Evolutionary conservation across 768 basidiomycete genomes (phyloP), one percentile per base, ranked within the genome.

Genomic region (Cantharellus cinnabarinus): DNA sequence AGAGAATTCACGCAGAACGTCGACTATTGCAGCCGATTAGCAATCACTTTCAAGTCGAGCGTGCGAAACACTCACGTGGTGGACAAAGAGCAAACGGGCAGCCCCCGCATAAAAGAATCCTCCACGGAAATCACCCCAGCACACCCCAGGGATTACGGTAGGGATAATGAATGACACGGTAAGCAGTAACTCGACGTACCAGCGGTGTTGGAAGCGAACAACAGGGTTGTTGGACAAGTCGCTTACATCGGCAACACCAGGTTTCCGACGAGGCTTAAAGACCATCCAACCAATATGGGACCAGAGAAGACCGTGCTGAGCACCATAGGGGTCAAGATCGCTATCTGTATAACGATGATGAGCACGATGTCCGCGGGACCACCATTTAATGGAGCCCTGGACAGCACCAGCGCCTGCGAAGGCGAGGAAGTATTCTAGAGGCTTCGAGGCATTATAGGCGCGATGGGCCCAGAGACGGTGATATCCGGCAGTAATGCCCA

Each of bases 381-480:
- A 98, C 95, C 95, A 98, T 70, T 89, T 86, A 73, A 99, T 94
- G 29, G 93, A 95, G 4, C 94, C 94, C 68, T 99, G 80, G 53
- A 94, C 85, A 3, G 94, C 93, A 54, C 95, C 94, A 1, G 89
- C 83, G 56, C 94, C 95, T 5, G 81, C 77, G 20, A 85, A 66
- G 35, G 91, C 88, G 54, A 97, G 79, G 63, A 79, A 72, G 67
- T 89, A 95, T 68, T 97, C 83, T 7, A 98, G 72, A 14, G 86
- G 83, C 61, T 76, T 76, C 2, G 85, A 82, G 42, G 94, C 95
- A 67, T 95, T 97, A 70, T 94, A 99, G 0, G 88, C 77, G 59
- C 95, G 81, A 67, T 99, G 95, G 5, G 95, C 88, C 91, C 93
- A 99, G 0, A 98, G 77, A 60, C 95, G 82, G 67, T 99, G 95